Evolutionary conservation across 2,329 filamentous ascomycete species (phyloP).

Genomic region (Beauveria sp.): DNA sequence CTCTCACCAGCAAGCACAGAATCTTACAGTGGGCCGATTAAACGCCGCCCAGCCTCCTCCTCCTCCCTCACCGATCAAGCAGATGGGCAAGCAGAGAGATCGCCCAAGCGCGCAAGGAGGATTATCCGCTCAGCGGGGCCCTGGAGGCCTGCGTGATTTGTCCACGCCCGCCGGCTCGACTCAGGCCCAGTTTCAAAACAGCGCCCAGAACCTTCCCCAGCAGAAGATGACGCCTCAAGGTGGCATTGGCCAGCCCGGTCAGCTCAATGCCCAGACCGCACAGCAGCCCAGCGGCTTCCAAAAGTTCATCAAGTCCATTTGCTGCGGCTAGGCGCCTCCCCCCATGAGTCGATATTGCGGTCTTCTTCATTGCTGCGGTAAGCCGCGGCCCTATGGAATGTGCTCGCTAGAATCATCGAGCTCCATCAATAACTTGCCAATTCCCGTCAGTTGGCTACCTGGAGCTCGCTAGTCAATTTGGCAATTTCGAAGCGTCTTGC

Average conservation of each 20-base stretch:
- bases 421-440: slow-evolving; percentile 8
- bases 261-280: slow-evolving; percentile 47
- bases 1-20: slow-evolving; percentile 54
- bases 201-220: slow-evolving; percentile 75
- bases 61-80: slow-evolving; percentile 77
- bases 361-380: slow-evolving; percentile 22
- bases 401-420: slow-evolving; percentile 4
- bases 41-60: slow-evolving; percentile 87
- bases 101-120: slow-evolving; percentile 73
- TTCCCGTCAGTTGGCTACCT: neutral
- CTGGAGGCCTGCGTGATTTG: slow-evolving; percentile 65
- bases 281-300: slow-evolving; percentile 79
- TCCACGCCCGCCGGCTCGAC: slow-evolving; percentile 83
- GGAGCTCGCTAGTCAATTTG: neutral
- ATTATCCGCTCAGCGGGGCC: slow-evolving; percentile 66
- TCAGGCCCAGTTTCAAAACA: slow-evolving; percentile 94
- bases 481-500: neutral
- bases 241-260: slow-evolving; percentile 44
- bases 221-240: slow-evolving; percentile 51
- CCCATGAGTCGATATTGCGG: slow-evolving; percentile 21
- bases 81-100: slow-evolving; percentile 65
- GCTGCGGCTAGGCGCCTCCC: slow-evolving; percentile 61
- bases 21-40: slow-evolving; percentile 79
- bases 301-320: slow-evolving; percentile 87
- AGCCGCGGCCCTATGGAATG: slow-evolving; percentile 14